Evolutionary conservation across 2,329 filamentous ascomycete genomes (phyloP), one percentile per base, ranked within the genome.

Genomic region (Hypoxylon rubiginosum): DNA sequence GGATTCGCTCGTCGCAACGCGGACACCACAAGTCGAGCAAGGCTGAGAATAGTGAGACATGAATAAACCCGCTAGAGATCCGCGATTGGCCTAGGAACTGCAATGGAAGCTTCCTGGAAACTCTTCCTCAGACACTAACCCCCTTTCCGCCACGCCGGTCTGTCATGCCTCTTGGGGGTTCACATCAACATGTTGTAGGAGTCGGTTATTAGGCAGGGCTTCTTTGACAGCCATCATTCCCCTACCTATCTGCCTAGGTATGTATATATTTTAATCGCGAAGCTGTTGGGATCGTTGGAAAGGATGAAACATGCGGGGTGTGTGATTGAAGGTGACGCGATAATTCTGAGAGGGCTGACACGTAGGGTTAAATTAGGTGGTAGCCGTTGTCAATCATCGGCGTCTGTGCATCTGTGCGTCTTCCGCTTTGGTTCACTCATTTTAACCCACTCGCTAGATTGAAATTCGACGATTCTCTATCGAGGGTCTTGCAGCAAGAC

Each of bases 251-350:
- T n/a, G n/a, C n/a, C n/a, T n/a, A n/a, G n/a, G n/a, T 43, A 24
- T 11, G 15, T 34, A 46, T 46, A 8, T n/a, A 45, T 45, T 45
- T 54, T 26, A 24, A 62, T 58, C 32, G 45, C 52, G 39, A 55
- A 48, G 52, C 51, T 46, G 13, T 50, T 46, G 30, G 28, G 21
- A 41, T 60, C 52, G 43, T 58, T 54, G 36, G 43, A 43, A 50
- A 57, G 11, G 53, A 61, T 69, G 66, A 69, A 69, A 69, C 66
- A 66, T 64, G 66, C 63, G 66, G 66, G 66, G 66, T 62, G 59
- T 63, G 63, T 64, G 63, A 66, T 58, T 45, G 50, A 28, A 43
- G 41, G 30, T 54, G 49, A 41, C 51, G 39, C 17, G 51, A 52
- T 50, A 49, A 41, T 57, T 39, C 46, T 21, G 43, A 21, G 39